Percentiles rank a stretch among this genome's conserved stretches.
Evolutionary conservation across 1,139 yeast species (phyloP).

Genomic region (Debaryomycetaceae sp.): DNA sequence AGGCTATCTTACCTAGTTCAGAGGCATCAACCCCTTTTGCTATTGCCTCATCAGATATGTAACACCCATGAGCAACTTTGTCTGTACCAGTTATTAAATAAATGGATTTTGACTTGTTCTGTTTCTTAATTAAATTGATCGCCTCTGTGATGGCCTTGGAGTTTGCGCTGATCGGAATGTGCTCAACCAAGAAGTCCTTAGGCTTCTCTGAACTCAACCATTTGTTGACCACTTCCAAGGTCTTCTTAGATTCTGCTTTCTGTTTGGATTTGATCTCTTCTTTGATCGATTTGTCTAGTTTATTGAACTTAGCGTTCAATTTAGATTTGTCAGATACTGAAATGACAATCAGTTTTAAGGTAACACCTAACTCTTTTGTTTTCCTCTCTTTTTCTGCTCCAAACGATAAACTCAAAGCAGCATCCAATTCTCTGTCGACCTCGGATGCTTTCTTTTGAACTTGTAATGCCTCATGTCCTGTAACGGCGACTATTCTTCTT

Average conservation of each 20-base stretch:
- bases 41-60: slow-evolving; percentile 68
- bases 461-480: slow-evolving; percentile 85
- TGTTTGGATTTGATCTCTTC: slow-evolving; percentile 85
- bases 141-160: slow-evolving; percentile 96
- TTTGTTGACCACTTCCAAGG: slow-evolving; percentile 71
- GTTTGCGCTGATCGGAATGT: slow-evolving; percentile 70
- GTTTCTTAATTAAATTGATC: slow-evolving; percentile 76
- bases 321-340: slow-evolving; percentile 78
- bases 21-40: slow-evolving; percentile 73
- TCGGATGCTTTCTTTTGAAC: slow-evolving; percentile 82
- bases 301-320: slow-evolving; percentile 69
- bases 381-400: slow-evolving; percentile 73
- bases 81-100: slow-evolving; percentile 81
- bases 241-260: slow-evolving; percentile 81
- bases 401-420: slow-evolving; percentile 55
- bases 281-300: slow-evolving; percentile 79
- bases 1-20: slow-evolving; percentile 69
- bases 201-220: slow-evolving; percentile 55
- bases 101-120: slow-evolving; percentile 69
- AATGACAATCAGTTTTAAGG: slow-evolving; percentile 75
- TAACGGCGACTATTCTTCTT: slow-evolving; percentile 95
- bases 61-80: slow-evolving; percentile 95
- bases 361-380: slow-evolving; percentile 80
- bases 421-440: slow-evolving; percentile 57
- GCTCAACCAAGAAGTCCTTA: slow-evolving; percentile 58